These are phyloP conservation scores for Oryza meridionalis DNA, from an alignment of 176 grass and related monocot species.

Conservation along the genomic window DNA sequence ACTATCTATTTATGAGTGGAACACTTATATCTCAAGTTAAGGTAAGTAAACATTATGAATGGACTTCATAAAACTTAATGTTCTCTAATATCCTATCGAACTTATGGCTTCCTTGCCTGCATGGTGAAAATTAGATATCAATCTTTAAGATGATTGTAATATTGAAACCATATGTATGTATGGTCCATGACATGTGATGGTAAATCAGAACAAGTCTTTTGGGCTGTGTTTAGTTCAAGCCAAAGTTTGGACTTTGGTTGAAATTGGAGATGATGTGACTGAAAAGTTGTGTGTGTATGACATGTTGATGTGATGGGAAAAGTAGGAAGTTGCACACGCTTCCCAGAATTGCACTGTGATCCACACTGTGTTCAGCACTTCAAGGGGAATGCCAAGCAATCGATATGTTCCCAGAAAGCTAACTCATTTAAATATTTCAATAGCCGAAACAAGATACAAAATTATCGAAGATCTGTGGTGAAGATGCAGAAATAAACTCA, in stretches of 20 bases:
- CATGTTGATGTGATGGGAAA: too few relatives aligned
- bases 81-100: neutral
- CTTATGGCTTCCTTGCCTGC: neutral
- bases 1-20: neutral
- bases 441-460: neutral
- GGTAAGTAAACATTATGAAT: neutral
- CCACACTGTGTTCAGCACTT: too few relatives aligned
- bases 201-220: too few relatives aligned
- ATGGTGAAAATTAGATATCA: neutral
- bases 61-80: neutral
- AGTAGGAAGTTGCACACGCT: too few relatives aligned
- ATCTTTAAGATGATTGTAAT: neutral
- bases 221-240: too few relatives aligned
- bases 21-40: neutral
- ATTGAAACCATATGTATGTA: neutral
- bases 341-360: too few relatives aligned
- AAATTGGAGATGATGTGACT: too few relatives aligned
- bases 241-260: too few relatives aligned
- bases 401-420: neutral
- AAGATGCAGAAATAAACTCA: slow-evolving; percentile 38
- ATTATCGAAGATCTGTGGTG: slow-evolving; percentile 27
- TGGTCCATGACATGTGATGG: too few relatives aligned
- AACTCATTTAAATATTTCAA: slow-evolving; percentile 4
- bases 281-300: too few relatives aligned
- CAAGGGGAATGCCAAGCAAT: too few relatives aligned